Base-by-base conservation (phyloP, 352 stramenopile genomes). In the Globisporangium nagaii region DNA sequence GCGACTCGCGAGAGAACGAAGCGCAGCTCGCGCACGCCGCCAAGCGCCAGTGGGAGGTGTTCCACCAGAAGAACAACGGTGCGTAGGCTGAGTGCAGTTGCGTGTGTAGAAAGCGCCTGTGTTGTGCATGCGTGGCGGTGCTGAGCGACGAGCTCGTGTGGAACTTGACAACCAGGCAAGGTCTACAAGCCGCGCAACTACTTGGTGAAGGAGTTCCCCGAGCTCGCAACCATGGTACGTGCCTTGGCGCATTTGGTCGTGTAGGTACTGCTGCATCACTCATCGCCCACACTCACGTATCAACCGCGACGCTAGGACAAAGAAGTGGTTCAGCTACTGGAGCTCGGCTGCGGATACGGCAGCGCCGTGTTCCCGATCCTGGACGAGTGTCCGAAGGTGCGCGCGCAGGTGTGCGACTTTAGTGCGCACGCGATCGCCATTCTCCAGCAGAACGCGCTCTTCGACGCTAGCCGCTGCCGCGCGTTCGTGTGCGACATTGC, bases 341-440 rank as follows among this genome's bases (percentile, higher is more conserved):
- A 96, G 58, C 70, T 95, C 12, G 84, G 86, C 27, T 95, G 86
- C 61, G 84, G 86, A 43, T 95, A 93, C 60, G 86, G 86, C 37
- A 96, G 86, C 55, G 81, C 82, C 45, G 90, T 92, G 50, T 83
- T 96, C 58, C 84, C 86, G 4, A 91, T 95, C 60, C 58, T 96
- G 11, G 68, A 66, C 22, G 67, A 81, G 58, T 81, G 70, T 45
- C 66, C 79, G 22, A 76, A 86, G 35, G 62, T 93, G 24, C 64
- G 71, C 53, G 82, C 86, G 13, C 68, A 93, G 55, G 78, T 86
- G 11, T 86, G 80, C 40, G 86, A 96, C 64, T 92, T 93, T 34
- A 94, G 86, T 52, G 68, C 84, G n/a, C 73, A 83, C 51, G 78
- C 80, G 22, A 89, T 92, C 48, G 63, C 72, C 27, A 87, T 90